Base-by-base conservation (phyloP, 1,139 yeast species). In the Yamadazyma atlantica region DNA sequence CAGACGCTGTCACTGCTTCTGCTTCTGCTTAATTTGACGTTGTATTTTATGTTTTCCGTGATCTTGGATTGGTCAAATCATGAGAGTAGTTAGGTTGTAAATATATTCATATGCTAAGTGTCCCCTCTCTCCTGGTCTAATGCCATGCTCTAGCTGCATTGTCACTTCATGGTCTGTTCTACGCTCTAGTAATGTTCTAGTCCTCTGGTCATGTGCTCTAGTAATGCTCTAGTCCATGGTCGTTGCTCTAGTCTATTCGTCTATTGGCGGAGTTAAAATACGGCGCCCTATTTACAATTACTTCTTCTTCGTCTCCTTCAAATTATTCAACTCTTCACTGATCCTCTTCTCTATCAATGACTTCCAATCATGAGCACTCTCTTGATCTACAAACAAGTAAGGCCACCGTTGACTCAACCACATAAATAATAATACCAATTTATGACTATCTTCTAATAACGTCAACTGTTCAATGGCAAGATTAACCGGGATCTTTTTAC, bases 341-440 rank as follows among this genome's bases (percentile, higher is more conserved):
- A 85, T 82, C 41, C 82, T 67, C 54, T 78, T 73, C 51, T 85
- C 92, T 33, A 83, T 74, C 48, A 82, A 58, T 19, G 75, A 65
- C 54, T 85, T 84, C 50, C 87, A 60, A 41, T 85, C 86, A 29
- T 62, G 60, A 0, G 96, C 95, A 36, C 89, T 78, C 42, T 83
- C 85, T 21, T 80, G 69, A 55, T 88, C 96, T 9, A 85, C 75
- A 51, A 89, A 85, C 37, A 82, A 71, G 27, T 83, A 79, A 0
- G 97, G 96, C 69, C 85, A 90, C 53, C 97, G 64, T 55, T 87
- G 92, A 43, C 87, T 75, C 45, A 92, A 69, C 98, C 98, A 92
- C 57, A 88, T 65, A 55, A 79, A 90, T 11, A 87, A 64, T 47
- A 83, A 73, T 17, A 87, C 71, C 34, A 79, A 64, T 47, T 80